Evolutionary conservation across 1,284 basidiomycete genomes (phyloP), one percentile per base, ranked within the genome.

Genomic region (Agaricales sp.): DNA sequence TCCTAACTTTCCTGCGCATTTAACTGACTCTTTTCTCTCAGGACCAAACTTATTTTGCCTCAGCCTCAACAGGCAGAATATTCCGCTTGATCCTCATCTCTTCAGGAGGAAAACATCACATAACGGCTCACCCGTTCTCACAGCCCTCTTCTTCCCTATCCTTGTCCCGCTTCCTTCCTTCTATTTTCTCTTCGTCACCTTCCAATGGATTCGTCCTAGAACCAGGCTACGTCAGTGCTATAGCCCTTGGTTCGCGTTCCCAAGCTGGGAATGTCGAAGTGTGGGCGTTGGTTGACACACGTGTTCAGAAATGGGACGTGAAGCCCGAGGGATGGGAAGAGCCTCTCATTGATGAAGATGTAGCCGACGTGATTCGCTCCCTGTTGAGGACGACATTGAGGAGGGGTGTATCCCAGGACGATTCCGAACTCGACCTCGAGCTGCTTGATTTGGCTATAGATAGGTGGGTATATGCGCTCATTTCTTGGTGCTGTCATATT

Each of bases 321-420:
- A 74, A 71, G 46, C 61, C 73, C 1, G 81, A 82, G 56, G 80
- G 79, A 16, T 81, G 78, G 78, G 84, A 86, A 58, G 77, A 82
- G 53, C 56, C 82, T 21, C 55, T 72, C 1, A 51, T 72, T 26
- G 80, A 86, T 52, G 64, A 67, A 43, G 78, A 85, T 51, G 56
- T 86, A 12, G 65, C 68, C 0, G 64, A 58, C 4, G 57, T 70
- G 11, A 62, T 76, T 14, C 62, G 66, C 11, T 55, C 61, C 1
- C 71, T 74, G 11, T 58, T 82, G 13, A 65, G 70, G 49, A 63
- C 67, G 22, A 63, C 66, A 12, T 70, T 78, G 52, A 63, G 66
- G 20, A 52, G 58, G 12, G 59, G 53, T 51, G 54, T 67, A 44
- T 60, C 69, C 46, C 47, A 60, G n/a, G 63, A 73, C 48, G 70